Conservation (phyloP, 2,329 filamentous ascomycete genomes). For the Byssoonygena ceratinophila region DNA sequence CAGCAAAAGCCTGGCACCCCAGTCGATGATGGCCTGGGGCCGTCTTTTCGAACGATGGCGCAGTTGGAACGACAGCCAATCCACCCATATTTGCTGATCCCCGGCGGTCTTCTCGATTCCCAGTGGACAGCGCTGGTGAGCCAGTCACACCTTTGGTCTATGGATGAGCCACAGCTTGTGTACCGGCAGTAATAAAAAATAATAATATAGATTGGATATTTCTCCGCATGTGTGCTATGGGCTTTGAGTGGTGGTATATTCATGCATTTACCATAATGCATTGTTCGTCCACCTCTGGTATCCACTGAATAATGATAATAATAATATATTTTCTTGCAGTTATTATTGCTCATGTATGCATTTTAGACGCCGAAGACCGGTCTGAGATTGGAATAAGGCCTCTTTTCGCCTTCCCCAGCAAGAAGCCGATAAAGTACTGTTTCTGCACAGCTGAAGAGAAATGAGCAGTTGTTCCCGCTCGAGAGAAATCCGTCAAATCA, state of each 20-base stretch:
- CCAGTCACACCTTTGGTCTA: conserved; percentile 12
- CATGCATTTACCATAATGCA: too few relatives aligned
- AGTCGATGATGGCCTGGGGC: conserved; percentile 9
- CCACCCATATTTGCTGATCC: conserved; percentile 5
- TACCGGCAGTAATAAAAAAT: neutral
- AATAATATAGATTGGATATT: neutral
- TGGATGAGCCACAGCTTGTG: neutral
- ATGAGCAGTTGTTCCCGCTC: too few relatives aligned
- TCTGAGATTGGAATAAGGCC: too few relatives aligned
- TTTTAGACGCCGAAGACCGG: too few relatives aligned
- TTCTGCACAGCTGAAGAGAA: too few relatives aligned
- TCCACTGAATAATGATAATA: too few relatives aligned
- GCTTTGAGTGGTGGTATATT: too few relatives aligned
- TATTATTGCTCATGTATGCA: too few relatives aligned
- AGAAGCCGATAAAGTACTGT: too few relatives aligned
- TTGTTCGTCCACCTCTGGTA: too few relatives aligned
- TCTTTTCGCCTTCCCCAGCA: too few relatives aligned
- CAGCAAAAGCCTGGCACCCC: conserved; percentile 6
- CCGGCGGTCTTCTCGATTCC: neutral
- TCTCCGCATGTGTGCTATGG: neutral
- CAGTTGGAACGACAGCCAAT: conserved; percentile 1
- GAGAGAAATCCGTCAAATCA: neutral
- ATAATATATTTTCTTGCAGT: too few relatives aligned
- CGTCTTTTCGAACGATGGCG: conserved; percentile 11
- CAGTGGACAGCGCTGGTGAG: neutral